These are phyloP conservation scores for Aspergillus sp. DNA, from an alignment of 2,329 filamentous ascomycete species.

Conservation along the genomic window DNA sequence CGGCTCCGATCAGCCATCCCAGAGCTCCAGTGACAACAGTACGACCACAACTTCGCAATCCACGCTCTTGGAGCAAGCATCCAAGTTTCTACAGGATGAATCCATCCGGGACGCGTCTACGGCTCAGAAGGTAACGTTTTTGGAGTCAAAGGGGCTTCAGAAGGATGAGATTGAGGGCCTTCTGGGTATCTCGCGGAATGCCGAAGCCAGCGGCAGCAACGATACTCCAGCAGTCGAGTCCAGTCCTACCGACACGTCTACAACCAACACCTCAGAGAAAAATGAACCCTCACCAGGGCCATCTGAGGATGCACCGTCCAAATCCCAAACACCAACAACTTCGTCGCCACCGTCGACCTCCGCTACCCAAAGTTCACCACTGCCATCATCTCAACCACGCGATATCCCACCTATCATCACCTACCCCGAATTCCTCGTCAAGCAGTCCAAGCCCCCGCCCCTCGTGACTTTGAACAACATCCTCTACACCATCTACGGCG, in stretches of 20 bases:
- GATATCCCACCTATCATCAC: conserved; percentile 56
- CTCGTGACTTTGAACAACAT: conserved; percentile 52
- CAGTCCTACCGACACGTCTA: not conserved
- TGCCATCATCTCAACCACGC: conserved; percentile 18
- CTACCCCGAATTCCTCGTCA: conserved; percentile 57
- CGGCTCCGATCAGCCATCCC: conserved; percentile 10
- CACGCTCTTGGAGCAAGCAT: conserved; percentile 56
- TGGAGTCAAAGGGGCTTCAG: conserved; percentile 66
- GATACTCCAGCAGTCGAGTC: conserved; percentile 10
- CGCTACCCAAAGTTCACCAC: conserved; percentile 5
- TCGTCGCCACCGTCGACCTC: conserved; percentile 5
- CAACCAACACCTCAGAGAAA: not conserved
- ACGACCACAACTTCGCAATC: conserved; percentile 18
- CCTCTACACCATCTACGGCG: conserved; percentile 49
- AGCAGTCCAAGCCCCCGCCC: conserved; percentile 51
- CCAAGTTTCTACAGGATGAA: conserved; percentile 67
- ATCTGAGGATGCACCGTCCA: not conserved
- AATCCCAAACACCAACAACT: conserved; percentile 5
- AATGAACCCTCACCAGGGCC: conserved; percentile 2
- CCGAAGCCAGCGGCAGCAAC: conserved; percentile 17
- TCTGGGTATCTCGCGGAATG: conserved; percentile 40
- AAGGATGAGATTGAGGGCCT: conserved; percentile 61
- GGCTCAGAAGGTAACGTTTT: conserved; percentile 67
- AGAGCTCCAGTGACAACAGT: conserved; percentile 17
- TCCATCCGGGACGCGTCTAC: conserved; percentile 59